Evolutionary conservation across 2,329 filamentous ascomycete species (phyloP), one percentile per base, ranked within the genome.

Genomic region (Fusarium caatingaense): DNA sequence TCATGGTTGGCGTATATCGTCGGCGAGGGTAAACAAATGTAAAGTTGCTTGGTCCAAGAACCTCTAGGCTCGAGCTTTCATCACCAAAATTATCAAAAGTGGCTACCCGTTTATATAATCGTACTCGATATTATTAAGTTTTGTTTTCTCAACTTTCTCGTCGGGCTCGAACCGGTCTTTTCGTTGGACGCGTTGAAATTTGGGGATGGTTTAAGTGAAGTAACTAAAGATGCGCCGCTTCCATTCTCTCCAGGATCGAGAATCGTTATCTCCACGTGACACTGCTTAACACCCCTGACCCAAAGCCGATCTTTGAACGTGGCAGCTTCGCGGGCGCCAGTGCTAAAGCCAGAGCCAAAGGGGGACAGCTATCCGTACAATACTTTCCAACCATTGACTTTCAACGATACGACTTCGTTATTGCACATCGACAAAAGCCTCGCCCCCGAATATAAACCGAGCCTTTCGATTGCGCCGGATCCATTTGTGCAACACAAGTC

Each of bases 1-100:
- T 86, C 90, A 93, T 93, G 69, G 75, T 84, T 76, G 71, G 69
- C 60, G 72, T 61, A 64, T 69, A 57, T 54, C 63, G 64, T 63
- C 27, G 66, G 40, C 18, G 15, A 27, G 23, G 34, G 20, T 56
- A 44, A 44, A 45, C 30, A 50, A 32, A 40, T 42, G 27, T 41
- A 27, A 57, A 18, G 45, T 34, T 44, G 20, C 23, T 50, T 44
- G 27, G 54, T 65, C 54, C 62, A 49, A 44, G 20, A 53, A 57
- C 51, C 51, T 53, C 58, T 64, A 73, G 45, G 49, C 30, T 49
- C 48, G 49, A 44, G 42, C 4, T 67, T 74, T 71, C 75, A 74
- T 75, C 72, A 65, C 66, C 60, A 47, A 64, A 54, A 41, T 23
- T 62, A 73, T 74, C 71, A 68, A 58, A 60, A 41, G 13, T 5